These are phyloP conservation scores for Nothophytophthora sp. DNA, from an alignment of 352 stramenopile species.

Conservation along the genomic window DNA sequence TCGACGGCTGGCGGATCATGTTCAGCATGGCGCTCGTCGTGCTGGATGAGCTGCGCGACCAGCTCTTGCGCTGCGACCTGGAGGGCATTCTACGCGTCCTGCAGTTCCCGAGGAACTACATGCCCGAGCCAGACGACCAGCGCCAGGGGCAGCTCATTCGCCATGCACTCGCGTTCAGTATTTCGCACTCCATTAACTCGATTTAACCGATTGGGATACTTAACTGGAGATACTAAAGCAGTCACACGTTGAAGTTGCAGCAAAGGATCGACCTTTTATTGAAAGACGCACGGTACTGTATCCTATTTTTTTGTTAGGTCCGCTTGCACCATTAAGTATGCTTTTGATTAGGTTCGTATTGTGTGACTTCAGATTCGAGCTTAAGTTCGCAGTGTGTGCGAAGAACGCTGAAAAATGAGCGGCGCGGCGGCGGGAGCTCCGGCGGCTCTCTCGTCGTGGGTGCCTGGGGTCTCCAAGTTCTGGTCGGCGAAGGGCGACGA, in stretches of 20 bases:
- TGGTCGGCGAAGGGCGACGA: conserved; percentile 50
- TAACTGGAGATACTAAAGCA: neutral
- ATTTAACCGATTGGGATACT: conserved; percentile 26
- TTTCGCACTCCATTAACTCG: conserved; percentile 53
- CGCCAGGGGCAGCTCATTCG: conserved; percentile 52
- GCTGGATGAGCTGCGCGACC: conserved; percentile 62
- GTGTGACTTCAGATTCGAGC: no score
- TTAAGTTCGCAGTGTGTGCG: no score
- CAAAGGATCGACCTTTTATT: no score
- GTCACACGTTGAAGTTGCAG: neutral
- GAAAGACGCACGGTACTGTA: no score
- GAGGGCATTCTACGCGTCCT: conserved; percentile 71
- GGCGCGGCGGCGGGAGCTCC: neutral
- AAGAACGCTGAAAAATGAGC: conserved; percentile 25
- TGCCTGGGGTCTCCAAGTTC: conserved; percentile 32
- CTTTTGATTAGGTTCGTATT: no score
- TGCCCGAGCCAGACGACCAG: conserved; percentile 43
- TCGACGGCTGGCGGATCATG: conserved; percentile 81
- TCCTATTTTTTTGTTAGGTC: no score
- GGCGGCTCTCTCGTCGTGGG: conserved; percentile 8
- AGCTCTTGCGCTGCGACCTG: conserved; percentile 57
- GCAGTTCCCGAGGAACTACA: conserved; percentile 57
- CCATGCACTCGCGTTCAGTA: conserved; percentile 66
- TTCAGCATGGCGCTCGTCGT: conserved; percentile 82
- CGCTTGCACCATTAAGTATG: no score